Evolutionary conservation across 495 filamentous ascomycete species (phyloP).

Genomic region (Pseudomonodictys pantanalensis): DNA sequence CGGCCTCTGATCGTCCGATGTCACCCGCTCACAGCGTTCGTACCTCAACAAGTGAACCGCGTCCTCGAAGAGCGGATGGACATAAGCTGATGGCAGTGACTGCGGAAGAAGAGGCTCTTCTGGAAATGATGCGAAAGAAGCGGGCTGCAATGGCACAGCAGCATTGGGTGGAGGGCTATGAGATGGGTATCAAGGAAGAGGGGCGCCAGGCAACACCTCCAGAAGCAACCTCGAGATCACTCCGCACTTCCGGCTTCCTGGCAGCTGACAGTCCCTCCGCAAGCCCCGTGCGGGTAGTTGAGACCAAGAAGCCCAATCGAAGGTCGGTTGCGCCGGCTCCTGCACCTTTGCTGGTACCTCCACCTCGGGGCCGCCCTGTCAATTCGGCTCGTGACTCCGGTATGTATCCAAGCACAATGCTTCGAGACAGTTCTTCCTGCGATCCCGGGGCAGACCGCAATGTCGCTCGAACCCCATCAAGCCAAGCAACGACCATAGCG

Average conservation of each 20-base stretch:
- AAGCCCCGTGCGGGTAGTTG: constrained; percentile 3
- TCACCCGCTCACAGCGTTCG: constrained; percentile 22
- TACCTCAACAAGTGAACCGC: constrained; percentile 24
- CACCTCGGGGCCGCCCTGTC: constrained; percentile 9
- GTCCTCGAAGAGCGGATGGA: constrained; percentile 8
- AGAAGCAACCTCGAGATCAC: background rate
- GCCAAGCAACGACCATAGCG: background rate
- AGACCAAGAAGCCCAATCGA: background rate
- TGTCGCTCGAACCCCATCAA: background rate
- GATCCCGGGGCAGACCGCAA: background rate
- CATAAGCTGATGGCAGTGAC: constrained; percentile 78
- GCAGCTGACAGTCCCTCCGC: constrained; percentile 21
- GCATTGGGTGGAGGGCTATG: constrained; percentile 58
- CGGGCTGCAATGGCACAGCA: constrained; percentile 73
- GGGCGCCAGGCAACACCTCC: constrained; percentile 14
- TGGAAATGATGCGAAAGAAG: constrained; percentile 77
- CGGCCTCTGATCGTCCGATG: constrained; percentile 11
- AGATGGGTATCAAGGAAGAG: constrained; percentile 29
- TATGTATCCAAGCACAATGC: constrained; percentile 17
- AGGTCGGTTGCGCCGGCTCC: background rate
- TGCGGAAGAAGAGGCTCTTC: constrained; percentile 75
- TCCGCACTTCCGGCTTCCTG: constrained; percentile 31
- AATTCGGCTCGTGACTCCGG: background rate
- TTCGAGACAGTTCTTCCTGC: constrained; percentile 26
- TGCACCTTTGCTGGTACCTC: constrained; percentile 13